Evolutionary conservation across 371 early-diverging fungal genomes (phyloP).

Genomic region (Mortierella sp.): DNA sequence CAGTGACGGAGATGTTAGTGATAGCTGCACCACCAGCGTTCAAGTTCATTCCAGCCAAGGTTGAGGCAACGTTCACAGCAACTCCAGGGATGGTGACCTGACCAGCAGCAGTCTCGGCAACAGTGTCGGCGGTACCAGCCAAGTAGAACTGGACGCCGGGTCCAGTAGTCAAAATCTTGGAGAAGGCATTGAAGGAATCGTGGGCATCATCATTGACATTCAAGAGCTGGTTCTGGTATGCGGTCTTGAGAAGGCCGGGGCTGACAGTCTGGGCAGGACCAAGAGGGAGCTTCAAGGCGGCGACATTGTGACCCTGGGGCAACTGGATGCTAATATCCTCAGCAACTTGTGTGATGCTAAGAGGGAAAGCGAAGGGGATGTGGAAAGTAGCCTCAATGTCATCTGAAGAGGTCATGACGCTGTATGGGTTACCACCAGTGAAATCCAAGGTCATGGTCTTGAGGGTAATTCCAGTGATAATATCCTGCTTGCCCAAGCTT

Average conservation of each 20-base stretch:
- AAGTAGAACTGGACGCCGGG: slow-evolving; percentile 63
- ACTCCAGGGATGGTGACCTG: slow-evolving; percentile 62
- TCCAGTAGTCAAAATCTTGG: slow-evolving; percentile 61
- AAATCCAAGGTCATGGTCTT: slow-evolving; percentile 66
- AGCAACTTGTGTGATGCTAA: slow-evolving; percentile 60
- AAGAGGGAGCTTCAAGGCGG: slow-evolving; percentile 62
- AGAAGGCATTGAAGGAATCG: slow-evolving; percentile 60
- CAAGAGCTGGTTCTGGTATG: slow-evolving; percentile 59
- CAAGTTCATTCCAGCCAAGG: slow-evolving; percentile 61
- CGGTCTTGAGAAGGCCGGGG: slow-evolving; percentile 58
- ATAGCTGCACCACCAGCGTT: slow-evolving; percentile 60
- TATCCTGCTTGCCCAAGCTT: slow-evolving; percentile 58
- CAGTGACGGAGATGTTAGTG: slow-evolving; percentile 59
- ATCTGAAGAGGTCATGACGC: slow-evolving; percentile 63
- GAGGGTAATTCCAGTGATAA: slow-evolving; percentile 63
- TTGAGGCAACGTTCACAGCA: slow-evolving; percentile 61
- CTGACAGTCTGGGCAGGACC: slow-evolving; percentile 60
- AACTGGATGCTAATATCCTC: slow-evolving; percentile 62
- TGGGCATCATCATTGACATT: slow-evolving; percentile 56
- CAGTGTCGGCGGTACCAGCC: slow-evolving; percentile 63
- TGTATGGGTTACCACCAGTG: slow-evolving; percentile 63
- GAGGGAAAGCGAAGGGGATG: slow-evolving; percentile 70
- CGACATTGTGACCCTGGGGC: slow-evolving; percentile 58
- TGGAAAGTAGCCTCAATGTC: slow-evolving; percentile 64
- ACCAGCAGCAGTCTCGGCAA: slow-evolving; percentile 68